These are phyloP conservation scores for Suillus luteus DNA, from an alignment of 768 basidiomycete species.

Conservation along the genomic window DNA sequence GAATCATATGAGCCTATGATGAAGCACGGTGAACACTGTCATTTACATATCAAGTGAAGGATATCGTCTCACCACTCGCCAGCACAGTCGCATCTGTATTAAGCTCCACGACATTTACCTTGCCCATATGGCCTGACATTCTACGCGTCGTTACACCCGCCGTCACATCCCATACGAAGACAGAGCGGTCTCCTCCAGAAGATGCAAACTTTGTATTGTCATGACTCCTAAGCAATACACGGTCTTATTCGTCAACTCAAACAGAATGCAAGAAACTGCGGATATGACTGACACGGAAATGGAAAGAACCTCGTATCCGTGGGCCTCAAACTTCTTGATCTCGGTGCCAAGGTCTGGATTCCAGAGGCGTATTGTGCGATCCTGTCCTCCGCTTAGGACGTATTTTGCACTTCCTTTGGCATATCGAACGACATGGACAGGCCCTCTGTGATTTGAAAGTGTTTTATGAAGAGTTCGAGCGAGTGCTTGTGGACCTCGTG, in stretches of 20 bases:
- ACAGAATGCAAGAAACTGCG: conserved; percentile 3
- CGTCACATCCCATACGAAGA: conserved; percentile 96
- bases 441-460: conserved; percentile 71
- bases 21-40: neutral
- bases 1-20: conserved; percentile 87
- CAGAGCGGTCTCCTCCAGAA: conserved; percentile 89
- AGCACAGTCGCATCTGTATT: conserved; percentile 85
- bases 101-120: conserved; percentile 89
- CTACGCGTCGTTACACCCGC: conserved; percentile 82
- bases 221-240: conserved; percentile 56
- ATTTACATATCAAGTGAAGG: neutral
- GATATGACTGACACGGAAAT: conserved; percentile 72
- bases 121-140: conserved; percentile 86
- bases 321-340: conserved; percentile 88
- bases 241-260: neutral
- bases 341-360: conserved; percentile 85
- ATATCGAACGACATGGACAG: conserved; percentile 90
- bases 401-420: conserved; percentile 89
- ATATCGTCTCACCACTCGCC: conserved; percentile 69
- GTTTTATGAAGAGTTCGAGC: conserved; percentile 64
- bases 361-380: conserved; percentile 88
- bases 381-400: conserved; percentile 90
- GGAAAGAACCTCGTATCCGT: conserved; percentile 94
- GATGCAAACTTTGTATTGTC: conserved; percentile 96
- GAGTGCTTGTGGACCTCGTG: conserved; percentile 53